Conservation (phyloP, 305 asterid genomes). For the Plantago coronopus region DNA sequence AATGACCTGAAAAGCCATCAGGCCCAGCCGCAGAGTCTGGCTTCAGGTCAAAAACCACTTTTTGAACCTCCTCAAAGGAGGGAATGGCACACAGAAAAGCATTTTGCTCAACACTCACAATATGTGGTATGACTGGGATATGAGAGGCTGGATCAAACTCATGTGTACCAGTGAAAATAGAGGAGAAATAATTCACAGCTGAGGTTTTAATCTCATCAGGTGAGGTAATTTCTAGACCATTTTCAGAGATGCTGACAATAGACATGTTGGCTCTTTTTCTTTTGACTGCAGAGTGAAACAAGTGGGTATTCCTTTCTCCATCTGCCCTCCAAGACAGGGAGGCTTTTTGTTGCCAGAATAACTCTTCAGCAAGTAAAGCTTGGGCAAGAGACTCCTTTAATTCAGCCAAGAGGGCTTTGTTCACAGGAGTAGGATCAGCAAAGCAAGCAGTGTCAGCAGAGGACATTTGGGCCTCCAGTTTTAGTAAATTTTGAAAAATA, state of each 20-base stretch:
- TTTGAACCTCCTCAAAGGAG: neutral
- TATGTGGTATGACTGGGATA: neutral
- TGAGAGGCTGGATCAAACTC: too few relatives aligned
- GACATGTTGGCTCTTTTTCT: neutral
- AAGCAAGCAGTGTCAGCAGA: neutral
- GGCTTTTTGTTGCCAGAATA: neutral
- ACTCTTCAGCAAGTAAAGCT: neutral
- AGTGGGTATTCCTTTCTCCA: neutral
- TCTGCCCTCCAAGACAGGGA: neutral
- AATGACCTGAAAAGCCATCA: neutral
- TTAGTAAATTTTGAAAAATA: neutral
- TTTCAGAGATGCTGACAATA: neutral
- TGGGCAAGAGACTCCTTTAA: neutral
- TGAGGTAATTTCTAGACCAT: neutral
- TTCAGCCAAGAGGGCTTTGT: rapidly evolving
- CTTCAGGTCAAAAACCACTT: neutral
- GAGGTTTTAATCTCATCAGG: neutral
- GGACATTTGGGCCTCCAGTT: neutral
- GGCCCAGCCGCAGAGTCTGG: neutral
- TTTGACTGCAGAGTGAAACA: neutral
- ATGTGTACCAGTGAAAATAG: too few relatives aligned
- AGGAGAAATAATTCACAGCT: neutral
- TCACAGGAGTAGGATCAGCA: neutral
- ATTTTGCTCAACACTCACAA: neutral
- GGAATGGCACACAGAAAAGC: neutral